Conservation (phyloP, 805 yeast genomes). For the Zygosaccharomyces rouxii region DNA sequence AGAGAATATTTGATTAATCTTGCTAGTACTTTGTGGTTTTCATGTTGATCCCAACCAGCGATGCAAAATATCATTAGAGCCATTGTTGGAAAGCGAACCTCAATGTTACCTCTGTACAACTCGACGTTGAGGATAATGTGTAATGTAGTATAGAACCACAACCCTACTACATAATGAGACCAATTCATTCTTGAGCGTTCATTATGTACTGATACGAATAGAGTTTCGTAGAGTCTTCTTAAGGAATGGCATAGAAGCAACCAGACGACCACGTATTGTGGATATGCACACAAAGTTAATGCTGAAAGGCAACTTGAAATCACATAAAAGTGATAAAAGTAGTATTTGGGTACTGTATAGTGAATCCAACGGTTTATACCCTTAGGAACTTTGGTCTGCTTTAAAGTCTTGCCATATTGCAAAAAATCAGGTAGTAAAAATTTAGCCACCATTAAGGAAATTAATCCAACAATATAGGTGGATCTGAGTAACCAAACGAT, state of each 20-base stretch:
- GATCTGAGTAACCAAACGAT: slow-evolving; percentile 1
- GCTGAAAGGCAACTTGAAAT: slow-evolving; percentile 38
- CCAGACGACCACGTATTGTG: slow-evolving; percentile 21
- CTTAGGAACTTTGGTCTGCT: not conserved
- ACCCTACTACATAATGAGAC: slow-evolving; percentile 62
- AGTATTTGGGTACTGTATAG: slow-evolving; percentile 55
- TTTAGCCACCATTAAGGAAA: slow-evolving; percentile 35
- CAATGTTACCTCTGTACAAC: slow-evolving; percentile 22
- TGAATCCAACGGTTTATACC: slow-evolving; percentile 6
- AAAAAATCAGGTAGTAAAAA: slow-evolving; percentile 35
- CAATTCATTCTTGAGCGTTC: slow-evolving; percentile 53
- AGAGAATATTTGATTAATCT: slow-evolving; percentile 49
- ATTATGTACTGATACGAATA: slow-evolving; percentile 45
- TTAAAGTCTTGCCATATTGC: slow-evolving; percentile 44
- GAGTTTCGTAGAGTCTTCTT: slow-evolving; percentile 54
- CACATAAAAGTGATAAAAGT: slow-evolving; percentile 61
- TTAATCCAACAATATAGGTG: slow-evolving; percentile 20
- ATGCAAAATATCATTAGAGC: slow-evolving; percentile 23
- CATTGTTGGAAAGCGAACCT: slow-evolving; percentile 10
- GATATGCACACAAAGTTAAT: slow-evolving; percentile 13
- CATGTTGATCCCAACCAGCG: slow-evolving; percentile 32
- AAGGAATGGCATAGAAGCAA: slow-evolving; percentile 46
- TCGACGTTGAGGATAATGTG: slow-evolving; percentile 38
- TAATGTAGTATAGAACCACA: slow-evolving; percentile 51
- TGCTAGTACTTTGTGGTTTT: slow-evolving; percentile 49